A percentile compares a stretch with the other conserved stretches of the same genome.
phyloP scores from a whole-genome alignment of 192 early-diverging fungal genomes.

The Linnemannia exigua region DNA sequence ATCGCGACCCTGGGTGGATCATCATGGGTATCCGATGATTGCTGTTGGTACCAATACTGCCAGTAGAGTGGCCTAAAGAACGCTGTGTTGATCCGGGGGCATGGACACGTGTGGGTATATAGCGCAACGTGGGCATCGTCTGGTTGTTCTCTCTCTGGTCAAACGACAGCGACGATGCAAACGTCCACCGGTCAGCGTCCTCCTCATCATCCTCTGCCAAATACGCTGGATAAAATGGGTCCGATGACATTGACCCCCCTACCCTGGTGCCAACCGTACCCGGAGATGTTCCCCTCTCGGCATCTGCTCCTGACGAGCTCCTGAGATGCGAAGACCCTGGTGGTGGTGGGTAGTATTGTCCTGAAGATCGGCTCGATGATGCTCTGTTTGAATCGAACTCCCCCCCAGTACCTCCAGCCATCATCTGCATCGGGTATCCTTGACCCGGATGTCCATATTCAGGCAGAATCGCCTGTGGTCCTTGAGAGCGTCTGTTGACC shows the following conservation, averaged over 20 bases:
- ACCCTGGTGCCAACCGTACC: conserved; percentile 28
- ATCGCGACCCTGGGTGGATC: conserved; percentile 24
- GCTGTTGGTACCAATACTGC: conserved; percentile 34
- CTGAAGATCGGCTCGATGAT: conserved; percentile 41
- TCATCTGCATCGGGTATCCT: conserved; percentile 44
- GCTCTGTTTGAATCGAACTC: conserved; percentile 16
- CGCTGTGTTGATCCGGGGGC: conserved; percentile 28
- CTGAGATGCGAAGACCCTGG: background rate
- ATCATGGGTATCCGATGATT: conserved; percentile 38
- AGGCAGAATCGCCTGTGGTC: background rate
- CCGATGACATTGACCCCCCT: conserved; percentile 32
- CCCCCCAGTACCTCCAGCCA: conserved; percentile 5
- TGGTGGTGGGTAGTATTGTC: conserved; percentile 3
- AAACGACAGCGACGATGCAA: conserved; percentile 56
- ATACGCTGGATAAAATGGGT: conserved; percentile 50
- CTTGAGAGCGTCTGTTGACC: background rate
- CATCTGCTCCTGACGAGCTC: background rate
- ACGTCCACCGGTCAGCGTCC: conserved; percentile 59
- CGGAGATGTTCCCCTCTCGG: background rate
- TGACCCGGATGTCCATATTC: conserved; percentile 7
- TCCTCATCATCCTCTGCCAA: conserved; percentile 58
- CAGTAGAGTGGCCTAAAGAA: conserved; percentile 41
- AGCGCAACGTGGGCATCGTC: conserved; percentile 43
- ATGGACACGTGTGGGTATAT: conserved; percentile 56
- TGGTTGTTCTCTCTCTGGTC: conserved; percentile 48